Conservation (phyloP, 202 grass and related monocot genomes). For the Setaria italica region DNA sequence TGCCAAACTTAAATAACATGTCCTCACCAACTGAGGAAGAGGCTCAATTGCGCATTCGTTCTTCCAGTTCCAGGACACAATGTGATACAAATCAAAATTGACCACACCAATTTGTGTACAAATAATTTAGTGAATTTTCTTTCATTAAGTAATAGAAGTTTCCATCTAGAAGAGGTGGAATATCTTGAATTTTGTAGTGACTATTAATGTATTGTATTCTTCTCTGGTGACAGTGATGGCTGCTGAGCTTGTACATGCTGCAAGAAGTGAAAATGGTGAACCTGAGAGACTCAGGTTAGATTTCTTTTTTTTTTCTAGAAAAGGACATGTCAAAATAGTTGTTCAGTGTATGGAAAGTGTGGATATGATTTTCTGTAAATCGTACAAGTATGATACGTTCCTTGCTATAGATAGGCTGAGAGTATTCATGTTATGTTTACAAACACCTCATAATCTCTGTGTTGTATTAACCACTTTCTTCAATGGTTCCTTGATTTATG, state of each 20-base stretch:
- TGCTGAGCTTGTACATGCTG: slow-evolving; percentile 74
- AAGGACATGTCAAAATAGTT: slow-evolving; percentile 1
- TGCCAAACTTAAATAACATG: neutral
- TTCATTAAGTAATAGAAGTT: neutral
- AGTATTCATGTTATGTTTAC: neutral
- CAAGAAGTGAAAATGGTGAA: slow-evolving; percentile 66
- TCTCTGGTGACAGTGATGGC: slow-evolving; percentile 77
- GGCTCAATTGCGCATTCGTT: neutral
- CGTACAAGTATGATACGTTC: neutral
- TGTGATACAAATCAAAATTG: neutral
- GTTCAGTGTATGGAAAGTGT: neutral
- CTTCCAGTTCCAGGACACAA: neutral
- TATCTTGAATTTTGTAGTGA: too few species aligned
- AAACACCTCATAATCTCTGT: neutral
- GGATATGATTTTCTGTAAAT: slow-evolving; percentile 1
- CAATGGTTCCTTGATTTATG: slow-evolving; percentile 4
- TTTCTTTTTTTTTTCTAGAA: slow-evolving; percentile 28
- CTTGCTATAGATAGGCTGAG: too few species aligned
- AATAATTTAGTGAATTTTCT: neutral
- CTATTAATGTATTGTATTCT: neutral
- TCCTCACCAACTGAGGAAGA: neutral
- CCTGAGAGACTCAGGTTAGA: slow-evolving; percentile 97
- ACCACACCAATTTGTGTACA: neutral
- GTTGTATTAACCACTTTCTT: neutral
- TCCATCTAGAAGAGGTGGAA: slow-evolving; percentile 1